Conservation (phyloP, 139 green algal genomes). For the Picochlorum sp. region DNA sequence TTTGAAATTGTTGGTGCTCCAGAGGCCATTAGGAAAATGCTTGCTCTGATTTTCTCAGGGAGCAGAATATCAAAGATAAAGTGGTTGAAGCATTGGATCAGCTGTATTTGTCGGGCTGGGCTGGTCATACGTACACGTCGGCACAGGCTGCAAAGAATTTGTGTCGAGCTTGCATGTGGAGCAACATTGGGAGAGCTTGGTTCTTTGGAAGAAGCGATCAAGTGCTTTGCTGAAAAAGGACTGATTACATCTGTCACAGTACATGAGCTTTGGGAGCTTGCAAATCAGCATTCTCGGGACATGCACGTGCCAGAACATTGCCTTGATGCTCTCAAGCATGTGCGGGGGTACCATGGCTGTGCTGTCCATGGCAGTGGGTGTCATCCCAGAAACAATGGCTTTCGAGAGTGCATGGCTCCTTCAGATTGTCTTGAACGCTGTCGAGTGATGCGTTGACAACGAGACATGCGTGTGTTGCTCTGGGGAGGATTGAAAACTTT, state of each 20-base stretch:
- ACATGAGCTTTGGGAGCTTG: constrained; percentile 30
- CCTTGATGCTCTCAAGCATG: constrained; percentile 13
- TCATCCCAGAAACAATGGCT: constrained; percentile 36
- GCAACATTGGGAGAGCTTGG: constrained; percentile 62
- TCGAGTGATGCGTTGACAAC: constrained; percentile 45
- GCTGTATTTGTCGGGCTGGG: constrained; percentile 47
- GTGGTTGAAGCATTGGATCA: constrained; percentile 67
- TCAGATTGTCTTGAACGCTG: constrained; percentile 13
- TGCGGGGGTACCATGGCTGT: constrained; percentile 45
- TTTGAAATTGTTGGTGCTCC: constrained; percentile 49
- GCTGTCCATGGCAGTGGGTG: constrained; percentile 47
- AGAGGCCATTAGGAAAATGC: constrained; percentile 51
- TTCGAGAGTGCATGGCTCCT: constrained; percentile 37
- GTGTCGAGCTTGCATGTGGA: constrained; percentile 42
- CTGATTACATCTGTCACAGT: constrained; percentile 29
- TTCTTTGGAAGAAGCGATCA: constrained; percentile 58
- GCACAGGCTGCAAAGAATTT: constrained; percentile 43
- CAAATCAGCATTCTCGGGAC: background rate
- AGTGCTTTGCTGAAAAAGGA: constrained; percentile 27
- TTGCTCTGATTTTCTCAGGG: constrained; percentile 78
- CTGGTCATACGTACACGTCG: constrained; percentile 11
- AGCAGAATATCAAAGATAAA: constrained; percentile 52
- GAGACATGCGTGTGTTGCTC: constrained; percentile 43
- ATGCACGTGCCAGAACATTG: background rate
- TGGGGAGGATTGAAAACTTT: constrained; percentile 27